These are phyloP conservation scores for Daldinia eschscholtzii DNA, from an alignment of 2,329 filamentous ascomycete genomes.

Conservation along the genomic window DNA sequence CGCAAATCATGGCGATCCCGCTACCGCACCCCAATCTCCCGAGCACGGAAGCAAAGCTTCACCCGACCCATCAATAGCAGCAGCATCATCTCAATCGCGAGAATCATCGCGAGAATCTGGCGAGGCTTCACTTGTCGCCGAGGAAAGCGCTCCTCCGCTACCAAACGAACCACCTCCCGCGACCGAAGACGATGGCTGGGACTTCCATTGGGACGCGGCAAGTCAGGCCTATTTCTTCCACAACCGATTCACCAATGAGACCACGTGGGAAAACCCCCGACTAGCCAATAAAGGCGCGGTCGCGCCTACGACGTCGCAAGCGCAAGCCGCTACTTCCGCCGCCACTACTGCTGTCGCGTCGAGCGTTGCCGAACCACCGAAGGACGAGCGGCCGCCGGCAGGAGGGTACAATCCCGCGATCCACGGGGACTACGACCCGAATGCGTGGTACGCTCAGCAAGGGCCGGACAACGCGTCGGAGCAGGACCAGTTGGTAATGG, in stretches of 20 bases:
- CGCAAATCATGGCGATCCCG: constrained; percentile 37
- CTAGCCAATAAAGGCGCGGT: constrained; percentile 62
- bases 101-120: constrained; percentile 45
- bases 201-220: constrained; percentile 78
- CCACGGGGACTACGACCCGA: constrained; percentile 96
- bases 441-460: constrained; percentile 88
- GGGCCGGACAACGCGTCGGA: constrained; percentile 56
- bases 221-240: constrained; percentile 83
- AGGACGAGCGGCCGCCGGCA: constrained; percentile 59
- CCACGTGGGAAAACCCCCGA: constrained; percentile 90
- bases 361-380: constrained; percentile 48
- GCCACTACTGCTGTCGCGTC: constrained; percentile 25
- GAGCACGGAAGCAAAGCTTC: constrained; percentile 15
- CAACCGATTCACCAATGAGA: constrained; percentile 80
- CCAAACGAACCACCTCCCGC: constrained; percentile 55
- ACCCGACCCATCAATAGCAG: constrained; percentile 24
- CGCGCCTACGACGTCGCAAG: constrained; percentile 41
- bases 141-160: constrained; percentile 53
- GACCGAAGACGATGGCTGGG: constrained; percentile 81
- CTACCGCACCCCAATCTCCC: constrained; percentile 18
- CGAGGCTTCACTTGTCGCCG: constrained; percentile 41
- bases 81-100: constrained; percentile 36
- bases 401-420: constrained; percentile 96
- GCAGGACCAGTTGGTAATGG: constrained; percentile 51
- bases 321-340: constrained; percentile 42